Evolutionary conservation across 2,329 filamentous ascomycete genomes (phyloP).

Genomic region (Calonectria hawksworthii): DNA sequence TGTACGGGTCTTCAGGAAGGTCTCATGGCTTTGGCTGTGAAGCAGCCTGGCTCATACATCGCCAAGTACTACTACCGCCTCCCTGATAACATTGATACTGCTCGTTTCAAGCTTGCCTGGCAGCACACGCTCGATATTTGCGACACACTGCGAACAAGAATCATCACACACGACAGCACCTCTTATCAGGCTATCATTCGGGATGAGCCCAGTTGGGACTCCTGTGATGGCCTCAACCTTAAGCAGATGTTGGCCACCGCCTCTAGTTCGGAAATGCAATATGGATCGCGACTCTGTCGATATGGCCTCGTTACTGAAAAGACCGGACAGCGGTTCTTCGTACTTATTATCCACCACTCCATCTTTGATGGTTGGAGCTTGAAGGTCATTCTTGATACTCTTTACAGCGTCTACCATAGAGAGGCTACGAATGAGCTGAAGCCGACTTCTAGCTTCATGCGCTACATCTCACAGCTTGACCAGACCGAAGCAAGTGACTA

Average conservation of each 20-base stretch:
- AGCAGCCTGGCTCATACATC: conserved; percentile 19
- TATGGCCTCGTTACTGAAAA: conserved; percentile 10
- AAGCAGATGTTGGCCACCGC: neutral
- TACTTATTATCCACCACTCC: conserved; percentile 41
- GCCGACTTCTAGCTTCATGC: conserved; percentile 5
- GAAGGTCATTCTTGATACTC: neutral
- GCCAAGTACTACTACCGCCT: conserved; percentile 14
- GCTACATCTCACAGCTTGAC: conserved; percentile 2
- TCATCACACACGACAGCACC: neutral
- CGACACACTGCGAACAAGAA: conserved; percentile 14
- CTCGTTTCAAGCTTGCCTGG: conserved; percentile 8
- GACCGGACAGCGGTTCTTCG: conserved; percentile 5
- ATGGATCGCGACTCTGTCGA: conserved; percentile 10
- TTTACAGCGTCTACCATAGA: conserved; percentile 1
- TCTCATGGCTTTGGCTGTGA: conserved; percentile 16
- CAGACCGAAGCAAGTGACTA: neutral
- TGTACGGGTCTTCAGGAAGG: conserved; percentile 14
- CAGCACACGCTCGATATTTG: conserved; percentile 6
- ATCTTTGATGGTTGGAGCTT: conserved; percentile 44
- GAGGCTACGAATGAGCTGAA: neutral
- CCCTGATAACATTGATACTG: neutral
- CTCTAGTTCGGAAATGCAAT: conserved; percentile 1
- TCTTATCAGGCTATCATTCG: neutral
- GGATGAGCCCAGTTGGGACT: neutral
- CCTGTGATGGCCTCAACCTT: neutral